Evolutionary conservation across 1,284 basidiomycete genomes (phyloP).

Genomic region (Abortiporus biennis): DNA sequence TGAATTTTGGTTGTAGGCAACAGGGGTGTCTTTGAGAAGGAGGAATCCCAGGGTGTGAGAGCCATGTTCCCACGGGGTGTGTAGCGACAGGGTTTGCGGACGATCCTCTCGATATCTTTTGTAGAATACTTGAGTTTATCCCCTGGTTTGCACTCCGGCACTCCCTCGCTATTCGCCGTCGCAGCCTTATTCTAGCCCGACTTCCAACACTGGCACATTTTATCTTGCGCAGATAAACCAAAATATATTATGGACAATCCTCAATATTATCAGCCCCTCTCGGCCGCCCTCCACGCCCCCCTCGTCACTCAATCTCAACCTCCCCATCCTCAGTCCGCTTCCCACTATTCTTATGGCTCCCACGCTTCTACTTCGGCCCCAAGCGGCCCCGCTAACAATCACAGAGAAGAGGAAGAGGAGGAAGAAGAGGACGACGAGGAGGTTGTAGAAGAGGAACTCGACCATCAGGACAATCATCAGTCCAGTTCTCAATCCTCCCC

Average conservation of each 20-base stretch:
- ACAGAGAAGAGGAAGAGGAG: slow-evolving; percentile 45
- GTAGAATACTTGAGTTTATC: not conserved
- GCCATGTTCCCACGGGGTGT: slow-evolving; percentile 23
- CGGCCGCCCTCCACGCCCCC: slow-evolving; percentile 63
- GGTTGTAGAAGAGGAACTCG: slow-evolving; percentile 62
- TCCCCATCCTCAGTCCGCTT: slow-evolving; percentile 22
- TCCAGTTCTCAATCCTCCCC: slow-evolving; percentile 24
- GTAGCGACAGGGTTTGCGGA: not conserved
- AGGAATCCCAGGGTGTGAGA: slow-evolving; percentile 15
- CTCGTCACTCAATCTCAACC: slow-evolving; percentile 24
- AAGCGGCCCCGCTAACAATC: slow-evolving; percentile 20
- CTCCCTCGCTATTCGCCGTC: slow-evolving; percentile 20
- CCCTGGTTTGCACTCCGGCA: slow-evolving; percentile 4
- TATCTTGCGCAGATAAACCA: slow-evolving; percentile 14
- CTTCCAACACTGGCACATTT: too few relatives aligned
- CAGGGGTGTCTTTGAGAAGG: too few relatives aligned
- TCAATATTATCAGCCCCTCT: slow-evolving; percentile 74
- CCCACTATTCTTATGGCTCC: too few relatives aligned
- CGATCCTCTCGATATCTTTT: not conserved
- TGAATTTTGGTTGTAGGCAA: too few relatives aligned
- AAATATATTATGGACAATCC: slow-evolving; percentile 64
- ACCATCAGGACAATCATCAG: slow-evolving; percentile 30
- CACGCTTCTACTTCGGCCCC: slow-evolving; percentile 17
- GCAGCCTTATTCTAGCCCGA: slow-evolving; percentile 19
- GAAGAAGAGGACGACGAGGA: slow-evolving; percentile 65